Conservation (phyloP, 257 asterid genomes). For the Nicotiana sylvestris region DNA sequence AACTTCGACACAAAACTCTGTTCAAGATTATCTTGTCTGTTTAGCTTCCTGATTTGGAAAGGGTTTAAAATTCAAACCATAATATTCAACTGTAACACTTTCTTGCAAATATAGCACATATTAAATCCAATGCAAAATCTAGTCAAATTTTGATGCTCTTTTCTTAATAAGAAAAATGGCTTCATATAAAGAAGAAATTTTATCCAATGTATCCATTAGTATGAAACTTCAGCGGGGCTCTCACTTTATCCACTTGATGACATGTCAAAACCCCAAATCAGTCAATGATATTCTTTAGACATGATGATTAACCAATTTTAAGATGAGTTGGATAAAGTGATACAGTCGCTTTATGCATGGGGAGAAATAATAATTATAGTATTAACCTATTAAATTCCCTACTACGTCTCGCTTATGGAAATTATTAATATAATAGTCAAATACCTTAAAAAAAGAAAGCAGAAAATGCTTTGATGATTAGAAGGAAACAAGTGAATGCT, state of each 20-base stretch:
- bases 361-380: neutral
- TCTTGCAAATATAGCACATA: neutral
- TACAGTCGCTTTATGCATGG: conserved; percentile 4
- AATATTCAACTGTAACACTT: neutral
- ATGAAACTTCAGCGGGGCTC: neutral
- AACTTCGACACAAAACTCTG: neutral
- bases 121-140: neutral
- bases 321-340: conserved; percentile 3
- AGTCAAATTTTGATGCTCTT: neutral
- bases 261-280: conserved; percentile 4
- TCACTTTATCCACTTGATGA: neutral
- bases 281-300: conserved; percentile 5
- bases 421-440: conserved; percentile 13
- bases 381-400: neutral
- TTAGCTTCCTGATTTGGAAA: neutral
- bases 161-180: neutral
- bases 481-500: conserved; percentile 18
- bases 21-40: neutral
- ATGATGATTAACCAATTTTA: conserved; percentile 2
- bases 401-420: neutral
- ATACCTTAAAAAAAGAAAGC: conserved; percentile 52
- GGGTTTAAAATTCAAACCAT: neutral
- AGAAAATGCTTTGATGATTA: conserved; percentile 56
- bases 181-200: neutral
- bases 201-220: neutral